phyloP scores from a whole-genome alignment of 2,329 filamentous ascomycete genomes.

The Didymella exigua region DNA sequence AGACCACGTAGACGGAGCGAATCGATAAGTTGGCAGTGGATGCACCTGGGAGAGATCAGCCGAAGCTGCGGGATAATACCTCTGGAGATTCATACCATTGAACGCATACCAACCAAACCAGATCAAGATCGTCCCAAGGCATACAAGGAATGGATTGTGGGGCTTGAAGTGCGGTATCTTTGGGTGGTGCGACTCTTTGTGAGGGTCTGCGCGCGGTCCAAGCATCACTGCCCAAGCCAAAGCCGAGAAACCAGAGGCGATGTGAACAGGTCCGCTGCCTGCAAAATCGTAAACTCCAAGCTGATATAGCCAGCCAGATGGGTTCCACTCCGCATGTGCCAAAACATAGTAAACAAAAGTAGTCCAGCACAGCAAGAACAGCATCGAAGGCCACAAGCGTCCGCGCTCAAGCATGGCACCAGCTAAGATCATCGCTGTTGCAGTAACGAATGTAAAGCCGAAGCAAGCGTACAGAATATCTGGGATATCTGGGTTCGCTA shows the following conservation, averaged over 20 bases:
- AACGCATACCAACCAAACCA: conserved; percentile 48
- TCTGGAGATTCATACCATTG: conserved; percentile 46
- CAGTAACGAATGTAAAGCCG: conserved; percentile 44
- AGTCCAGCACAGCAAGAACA: conserved; percentile 45
- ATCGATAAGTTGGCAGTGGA: conserved; percentile 58
- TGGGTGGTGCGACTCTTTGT: conserved; percentile 52
- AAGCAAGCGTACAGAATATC: conserved; percentile 44
- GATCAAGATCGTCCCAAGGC: conserved; percentile 70
- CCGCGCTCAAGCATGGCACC: conserved; percentile 44
- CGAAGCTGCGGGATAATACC: too few relatives aligned
- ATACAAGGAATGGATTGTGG: conserved; percentile 75
- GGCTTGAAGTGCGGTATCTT: conserved; percentile 68
- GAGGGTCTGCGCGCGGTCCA: conserved; percentile 69
- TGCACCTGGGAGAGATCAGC: conserved; percentile 21
- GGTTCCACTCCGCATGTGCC: conserved; percentile 80
- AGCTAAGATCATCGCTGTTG: conserved; percentile 42
- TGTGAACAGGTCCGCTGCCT: conserved; percentile 76
- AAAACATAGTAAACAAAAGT: conserved; percentile 52
- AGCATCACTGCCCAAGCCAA: conserved; percentile 76
- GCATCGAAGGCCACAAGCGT: conserved; percentile 37
- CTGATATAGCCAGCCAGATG: conserved; percentile 71
- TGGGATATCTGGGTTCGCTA: conserved; percentile 41
- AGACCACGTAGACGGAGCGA: conserved; percentile 60
- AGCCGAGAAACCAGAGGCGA: conserved; percentile 72
- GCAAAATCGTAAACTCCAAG: conserved; percentile 76